Base-by-base conservation (phyloP, 2,329 filamentous ascomycete species). In the Cordyceps militaris region DNA sequence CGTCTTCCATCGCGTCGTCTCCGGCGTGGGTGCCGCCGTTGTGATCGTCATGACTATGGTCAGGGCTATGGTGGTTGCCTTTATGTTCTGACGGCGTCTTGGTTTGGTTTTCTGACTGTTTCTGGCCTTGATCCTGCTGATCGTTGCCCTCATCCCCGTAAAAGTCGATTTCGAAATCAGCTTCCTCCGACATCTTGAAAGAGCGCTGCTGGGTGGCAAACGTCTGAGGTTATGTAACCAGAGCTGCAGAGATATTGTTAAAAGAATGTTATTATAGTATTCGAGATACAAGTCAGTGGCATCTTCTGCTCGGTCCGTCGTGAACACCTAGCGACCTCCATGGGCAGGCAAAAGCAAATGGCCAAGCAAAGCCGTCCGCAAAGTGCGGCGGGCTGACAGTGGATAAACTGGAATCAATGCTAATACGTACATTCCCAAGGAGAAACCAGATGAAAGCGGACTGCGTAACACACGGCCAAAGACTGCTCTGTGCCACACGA, bases 131-230 rank as follows among this genome's bases (percentile, higher is more conserved):
- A 16, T 64, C 66, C 61, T 75, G 71, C 59, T 77, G 72, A 24
- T 81, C 76, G 58, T 74, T 72, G 60, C 73, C 74, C 59, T 76
- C 75, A 65, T 87, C 85, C 65, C 83, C 85, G 67, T 88, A 88
- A 66, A 88, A 85, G 64, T 88, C 85, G 73, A 88, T 87, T 65
- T 88, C 85, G 70, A 86, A 87, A 65, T 87, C 84, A 66, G 87
- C 84, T 66, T 88, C 85, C 66, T 88, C 85, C 64, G 84, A 82
- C 85, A 87, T 88, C 52, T 66, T 73, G 66, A 43, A 43, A 26
- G 19, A 21, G 32, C 28, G 38, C 28, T 24, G 48, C 13, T 32
- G 48, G 3, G 48, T 43, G 11, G 19, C 24, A 48, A 47, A 32
- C 13, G 44, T 42, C 23, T 42, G 32, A 32, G 55, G 55, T 57